These are phyloP conservation scores for Fusarium musae DNA, from an alignment of 2,329 filamentous ascomycete species.

Conservation along the genomic window DNA sequence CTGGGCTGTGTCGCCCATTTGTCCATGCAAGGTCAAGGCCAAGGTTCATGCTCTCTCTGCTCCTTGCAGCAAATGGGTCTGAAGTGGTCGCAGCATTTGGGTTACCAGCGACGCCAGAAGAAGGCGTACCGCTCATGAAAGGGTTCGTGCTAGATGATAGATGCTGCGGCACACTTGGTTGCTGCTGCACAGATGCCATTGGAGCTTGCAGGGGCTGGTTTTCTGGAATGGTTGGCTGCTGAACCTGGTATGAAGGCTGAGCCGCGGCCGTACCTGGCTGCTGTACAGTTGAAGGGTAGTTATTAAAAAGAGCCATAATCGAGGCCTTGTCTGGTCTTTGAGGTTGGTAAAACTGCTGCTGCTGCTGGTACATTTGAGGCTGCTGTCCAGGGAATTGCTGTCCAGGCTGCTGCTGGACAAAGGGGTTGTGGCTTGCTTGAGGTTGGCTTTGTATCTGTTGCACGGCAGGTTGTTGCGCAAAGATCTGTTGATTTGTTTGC, in stretches of 20 bases:
- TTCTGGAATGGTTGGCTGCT: slow-evolving; percentile 44
- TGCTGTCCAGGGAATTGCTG: slow-evolving; percentile 27
- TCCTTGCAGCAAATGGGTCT: slow-evolving; percentile 61
- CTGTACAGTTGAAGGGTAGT: slow-evolving; percentile 64
- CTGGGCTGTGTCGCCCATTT: slow-evolving; percentile 80
- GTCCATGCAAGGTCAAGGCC: slow-evolving; percentile 73
- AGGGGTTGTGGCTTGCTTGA: slow-evolving; percentile 39
- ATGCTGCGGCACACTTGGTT: slow-evolving; percentile 49
- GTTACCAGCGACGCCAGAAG: slow-evolving; percentile 36
- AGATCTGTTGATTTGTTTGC: slow-evolving; percentile 42
- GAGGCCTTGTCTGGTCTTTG: slow-evolving; percentile 74
- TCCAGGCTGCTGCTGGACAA: slow-evolving; percentile 42
- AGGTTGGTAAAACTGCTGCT: slow-evolving; percentile 54
- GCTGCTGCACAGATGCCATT: slow-evolving; percentile 39
- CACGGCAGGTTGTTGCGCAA: slow-evolving; percentile 40
- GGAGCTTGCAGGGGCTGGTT: slow-evolving; percentile 43
- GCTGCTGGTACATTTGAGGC: slow-evolving; percentile 41
- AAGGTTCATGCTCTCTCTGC: slow-evolving; percentile 77
- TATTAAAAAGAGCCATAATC: slow-evolving; percentile 80
- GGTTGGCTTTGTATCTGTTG: slow-evolving; percentile 35
- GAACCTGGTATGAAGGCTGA: slow-evolving; percentile 28
- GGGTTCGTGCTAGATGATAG: slow-evolving; percentile 66
- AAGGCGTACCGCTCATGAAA: slow-evolving; percentile 56
- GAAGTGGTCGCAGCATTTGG: slow-evolving; percentile 38
- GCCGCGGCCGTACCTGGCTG: slow-evolving; percentile 47